Base-by-base conservation (phyloP, 2,329 filamentous ascomycete genomes). In the Fusarium lyarnte region DNA sequence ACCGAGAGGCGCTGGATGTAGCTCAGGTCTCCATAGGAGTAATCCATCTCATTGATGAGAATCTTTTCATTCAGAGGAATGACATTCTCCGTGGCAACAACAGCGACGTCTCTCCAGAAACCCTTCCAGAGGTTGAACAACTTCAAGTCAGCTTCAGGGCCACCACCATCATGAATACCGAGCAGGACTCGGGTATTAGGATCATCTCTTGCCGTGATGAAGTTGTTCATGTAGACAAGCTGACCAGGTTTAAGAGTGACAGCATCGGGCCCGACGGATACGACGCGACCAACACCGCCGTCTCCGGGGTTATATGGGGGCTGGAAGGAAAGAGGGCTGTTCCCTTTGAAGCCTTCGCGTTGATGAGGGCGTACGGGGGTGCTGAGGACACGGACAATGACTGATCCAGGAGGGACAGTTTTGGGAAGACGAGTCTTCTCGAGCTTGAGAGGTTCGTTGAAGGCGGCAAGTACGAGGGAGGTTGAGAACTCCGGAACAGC, bases 1-100 rank as follows among this genome's bases (percentile, higher is more conserved):
- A 74, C 55, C 3, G 69, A 47, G 2, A 74, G 47, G 10, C 72
- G 65, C 11, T 74, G 58, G 1, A 74, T 70, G 21, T 74, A 74
- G 49, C 38, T 70, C 27, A 74, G 17, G 8, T 73, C 69, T 4
- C 58, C 59, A 27, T 45, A 73, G 1, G 72, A 68, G 29, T 74
- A 74, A 6, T 66, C 69, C 69, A 74, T 62, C 2, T 63, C 49
- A 5, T 60, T 19, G 3, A 42, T 10, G 5, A 74, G 35, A 6
- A 63, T 11, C 6, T 25, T 13, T 21, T 74, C 69, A 7, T 74
- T 39, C 3, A 74, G 45, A 5, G 58, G 42, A 12, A 74, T 3
- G 14, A 38, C 57, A 9, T 65, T 74, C n/a, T 74, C 72, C 3
- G 25, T 2, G 1, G 72, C 65, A 8, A 62, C 42, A 2, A 52